Percentiles rank a stretch among this genome's conserved stretches.
phyloP scores from a whole-genome alignment of 179 eudicot genomes.

The Drosera spatulata region DNA sequence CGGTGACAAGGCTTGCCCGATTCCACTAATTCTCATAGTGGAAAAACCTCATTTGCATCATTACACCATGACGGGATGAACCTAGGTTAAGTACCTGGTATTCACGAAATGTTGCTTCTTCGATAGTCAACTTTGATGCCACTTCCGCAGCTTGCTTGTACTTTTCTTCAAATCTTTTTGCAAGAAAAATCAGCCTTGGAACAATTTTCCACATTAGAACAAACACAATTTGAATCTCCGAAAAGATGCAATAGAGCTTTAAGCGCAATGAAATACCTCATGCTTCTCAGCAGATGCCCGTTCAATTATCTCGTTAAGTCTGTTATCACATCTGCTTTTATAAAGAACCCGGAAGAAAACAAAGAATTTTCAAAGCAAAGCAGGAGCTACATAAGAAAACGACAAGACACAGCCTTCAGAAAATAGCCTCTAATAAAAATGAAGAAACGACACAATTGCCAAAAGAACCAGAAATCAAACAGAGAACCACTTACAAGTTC shows the following conservation, averaged over 20 bases:
- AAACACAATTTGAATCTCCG: not conserved
- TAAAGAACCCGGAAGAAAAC: slow-evolving; percentile 53
- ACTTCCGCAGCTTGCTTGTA: slow-evolving; percentile 93
- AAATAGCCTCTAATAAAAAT: not conserved
- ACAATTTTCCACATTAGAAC: slow-evolving; percentile 2
- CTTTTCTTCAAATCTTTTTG: slow-evolving; percentile 90
- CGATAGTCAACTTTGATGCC: slow-evolving; percentile 83
- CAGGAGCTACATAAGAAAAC: not conserved
- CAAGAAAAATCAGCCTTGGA: slow-evolving; percentile 77
- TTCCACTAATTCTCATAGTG: no score
- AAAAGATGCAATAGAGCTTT: not conserved
- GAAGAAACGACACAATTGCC: not conserved
- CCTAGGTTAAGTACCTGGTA: slow-evolving; percentile 46
- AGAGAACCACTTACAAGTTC: slow-evolving; percentile 69
- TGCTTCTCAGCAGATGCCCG: slow-evolving; percentile 77
- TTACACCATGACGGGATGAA: not conserved
- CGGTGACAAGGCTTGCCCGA: not conserved
- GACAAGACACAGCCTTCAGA: not conserved
- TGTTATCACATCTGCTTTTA: slow-evolving; percentile 90
- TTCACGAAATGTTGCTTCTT: slow-evolving; percentile 95
- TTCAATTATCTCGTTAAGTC: slow-evolving; percentile 90
- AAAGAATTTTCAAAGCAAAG: not conserved
- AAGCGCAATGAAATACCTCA: slow-evolving; percentile 43
- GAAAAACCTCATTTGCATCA: not conserved
- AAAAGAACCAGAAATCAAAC: not conserved